Conservation (phyloP, 2,329 filamentous ascomycete genomes). For the Fusarium succisae region DNA sequence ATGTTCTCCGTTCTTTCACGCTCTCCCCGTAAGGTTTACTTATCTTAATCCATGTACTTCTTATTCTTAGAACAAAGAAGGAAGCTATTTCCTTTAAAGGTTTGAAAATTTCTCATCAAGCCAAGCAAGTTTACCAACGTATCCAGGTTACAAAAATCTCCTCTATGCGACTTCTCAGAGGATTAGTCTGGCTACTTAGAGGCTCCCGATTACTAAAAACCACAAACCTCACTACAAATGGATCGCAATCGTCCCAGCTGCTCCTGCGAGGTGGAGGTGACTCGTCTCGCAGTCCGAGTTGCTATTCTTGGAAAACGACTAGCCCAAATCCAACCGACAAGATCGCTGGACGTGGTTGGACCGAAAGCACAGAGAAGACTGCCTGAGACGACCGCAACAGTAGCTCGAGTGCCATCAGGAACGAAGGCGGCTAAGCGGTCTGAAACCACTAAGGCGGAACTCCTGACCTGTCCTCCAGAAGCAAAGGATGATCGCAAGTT, state of each 20-base stretch:
- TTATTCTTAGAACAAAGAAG: not conserved
- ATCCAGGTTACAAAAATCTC: fast-evolving
- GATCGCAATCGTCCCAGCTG: no score
- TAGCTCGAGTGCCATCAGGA: no score
- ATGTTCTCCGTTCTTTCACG: not conserved
- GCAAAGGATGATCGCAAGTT: not conserved
- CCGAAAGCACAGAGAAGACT: no score
- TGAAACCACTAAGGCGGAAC: not conserved
- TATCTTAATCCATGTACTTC: not conserved
- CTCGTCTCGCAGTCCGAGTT: not conserved
- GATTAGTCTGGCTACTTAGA: not conserved
- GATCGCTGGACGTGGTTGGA: fast-evolving
- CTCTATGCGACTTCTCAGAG: not conserved
- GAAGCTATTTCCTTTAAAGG: fast-evolving
- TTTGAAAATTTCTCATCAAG: fast-evolving
- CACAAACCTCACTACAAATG: not conserved
- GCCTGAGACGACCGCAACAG: no score
- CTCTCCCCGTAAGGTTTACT: not conserved
- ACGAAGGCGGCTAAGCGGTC: not conserved
- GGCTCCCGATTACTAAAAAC: not conserved
- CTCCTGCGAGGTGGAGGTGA: fast-evolving
- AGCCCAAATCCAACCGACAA: fast-evolving
- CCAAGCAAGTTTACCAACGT: no score
- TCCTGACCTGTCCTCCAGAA: not conserved
- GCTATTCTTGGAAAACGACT: not conserved